phyloP scores from a whole-genome alignment of 352 stramenopile species.

The Phytophthora capsici region DNA sequence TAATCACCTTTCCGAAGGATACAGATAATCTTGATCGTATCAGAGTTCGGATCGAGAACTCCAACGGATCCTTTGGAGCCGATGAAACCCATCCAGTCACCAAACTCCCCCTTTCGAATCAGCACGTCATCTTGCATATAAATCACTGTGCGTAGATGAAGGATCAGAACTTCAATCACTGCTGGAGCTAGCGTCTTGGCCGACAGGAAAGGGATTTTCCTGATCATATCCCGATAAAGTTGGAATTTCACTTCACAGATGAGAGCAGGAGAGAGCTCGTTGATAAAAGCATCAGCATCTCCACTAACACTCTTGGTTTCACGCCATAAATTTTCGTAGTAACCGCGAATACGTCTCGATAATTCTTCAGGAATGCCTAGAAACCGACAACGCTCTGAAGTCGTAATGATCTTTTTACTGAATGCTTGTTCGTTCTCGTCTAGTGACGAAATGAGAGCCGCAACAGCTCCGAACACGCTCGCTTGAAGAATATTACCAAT shows the following conservation, averaged over 20 bases:
- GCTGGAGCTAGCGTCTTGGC: constrained; percentile 60
- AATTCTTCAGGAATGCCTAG: constrained; percentile 64
- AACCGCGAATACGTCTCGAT: constrained; percentile 55
- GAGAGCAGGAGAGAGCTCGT: constrained; percentile 69
- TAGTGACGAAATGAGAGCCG: constrained; percentile 68
- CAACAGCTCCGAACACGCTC: constrained; percentile 71
- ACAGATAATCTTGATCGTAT: constrained; percentile 57
- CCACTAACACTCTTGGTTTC: constrained; percentile 67
- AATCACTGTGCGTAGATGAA: constrained; percentile 73
- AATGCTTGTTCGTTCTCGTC: constrained; percentile 68
- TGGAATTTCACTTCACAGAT: constrained; percentile 85
- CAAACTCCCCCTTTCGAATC: constrained; percentile 77
- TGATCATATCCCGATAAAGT: constrained; percentile 79
- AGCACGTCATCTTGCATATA: constrained; percentile 87
- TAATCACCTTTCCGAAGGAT: constrained; percentile 76
- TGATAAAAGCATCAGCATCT: constrained; percentile 78
- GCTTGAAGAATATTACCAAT: constrained; percentile 72
- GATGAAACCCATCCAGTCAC: constrained; percentile 88
- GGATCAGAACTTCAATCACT: constrained; percentile 79
- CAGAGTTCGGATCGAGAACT: constrained; percentile 65
- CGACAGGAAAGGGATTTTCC: constrained; percentile 75
- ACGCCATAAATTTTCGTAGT: constrained; percentile 73
- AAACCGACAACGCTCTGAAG: constrained; percentile 68
- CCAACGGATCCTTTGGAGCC: constrained; percentile 71
- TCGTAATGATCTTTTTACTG: constrained; percentile 72